Conservation (phyloP, 179 eudicot species). For the Camellia oleifera region DNA sequence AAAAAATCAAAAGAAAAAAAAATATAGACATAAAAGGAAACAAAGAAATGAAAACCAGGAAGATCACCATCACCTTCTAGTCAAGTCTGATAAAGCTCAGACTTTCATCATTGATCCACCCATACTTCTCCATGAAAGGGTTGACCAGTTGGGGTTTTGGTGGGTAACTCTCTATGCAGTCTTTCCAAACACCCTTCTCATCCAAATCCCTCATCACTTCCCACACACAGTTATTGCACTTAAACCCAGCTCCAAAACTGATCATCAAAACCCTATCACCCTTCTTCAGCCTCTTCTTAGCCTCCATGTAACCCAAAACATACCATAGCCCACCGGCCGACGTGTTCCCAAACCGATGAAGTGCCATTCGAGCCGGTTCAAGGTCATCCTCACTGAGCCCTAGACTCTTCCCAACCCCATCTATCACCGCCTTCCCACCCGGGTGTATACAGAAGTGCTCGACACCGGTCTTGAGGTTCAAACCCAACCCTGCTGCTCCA, state of each 20-base stretch:
- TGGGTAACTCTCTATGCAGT: slow-evolving; percentile 60
- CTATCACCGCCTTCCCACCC: background rate
- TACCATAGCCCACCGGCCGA: slow-evolving; percentile 81
- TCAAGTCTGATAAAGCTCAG: slow-evolving; percentile 17
- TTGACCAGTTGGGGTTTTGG: slow-evolving; percentile 30
- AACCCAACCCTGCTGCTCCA: background rate
- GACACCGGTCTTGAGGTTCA: slow-evolving; percentile 49
- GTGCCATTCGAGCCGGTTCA: slow-evolving; percentile 69
- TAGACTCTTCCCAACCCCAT: slow-evolving; percentile 51
- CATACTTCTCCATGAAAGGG: slow-evolving; percentile 58
- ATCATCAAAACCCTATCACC: slow-evolving; percentile 77
- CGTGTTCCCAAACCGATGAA: slow-evolving; percentile 65
- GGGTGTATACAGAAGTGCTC: slow-evolving; percentile 34
- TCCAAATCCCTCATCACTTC: slow-evolving; percentile 68
- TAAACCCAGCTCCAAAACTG: slow-evolving; percentile 77
- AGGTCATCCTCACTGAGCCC: slow-evolving; percentile 44
- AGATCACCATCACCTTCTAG: background rate
- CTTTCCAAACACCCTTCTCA: slow-evolving; percentile 69
- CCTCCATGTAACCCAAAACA: slow-evolving; percentile 88
- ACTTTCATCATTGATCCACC: slow-evolving; percentile 65
- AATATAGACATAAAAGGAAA: background rate
- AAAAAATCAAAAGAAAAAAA: background rate
- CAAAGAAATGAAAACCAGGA: background rate
- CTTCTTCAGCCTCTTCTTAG: slow-evolving; percentile 76
- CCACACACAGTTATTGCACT: slow-evolving; percentile 86